Evolutionary conservation across 306 rosid species (phyloP).

Genomic region (Bauhinia variegata): DNA sequence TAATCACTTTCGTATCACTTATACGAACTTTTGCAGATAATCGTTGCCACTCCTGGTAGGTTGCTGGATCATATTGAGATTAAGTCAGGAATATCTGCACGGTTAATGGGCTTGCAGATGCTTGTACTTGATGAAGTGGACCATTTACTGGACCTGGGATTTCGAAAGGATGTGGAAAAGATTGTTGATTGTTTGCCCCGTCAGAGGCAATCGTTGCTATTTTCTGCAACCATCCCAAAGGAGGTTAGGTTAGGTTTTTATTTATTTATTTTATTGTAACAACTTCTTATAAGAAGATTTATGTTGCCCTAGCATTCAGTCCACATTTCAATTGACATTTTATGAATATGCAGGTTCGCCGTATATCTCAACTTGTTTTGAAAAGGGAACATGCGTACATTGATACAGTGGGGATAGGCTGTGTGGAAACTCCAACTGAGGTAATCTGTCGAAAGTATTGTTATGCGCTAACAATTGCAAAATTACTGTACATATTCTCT

Average conservation of each 20-base stretch:
- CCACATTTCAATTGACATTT: conserved; percentile 30
- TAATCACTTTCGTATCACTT: conserved; percentile 23
- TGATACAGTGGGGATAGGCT: conserved; percentile 88
- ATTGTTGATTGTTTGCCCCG: conserved; percentile 96
- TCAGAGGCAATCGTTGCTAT: conserved; percentile 76
- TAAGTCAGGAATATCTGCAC: conserved; percentile 76
- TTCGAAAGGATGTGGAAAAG: conserved; percentile 88
- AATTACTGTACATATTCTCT: conserved; percentile 10
- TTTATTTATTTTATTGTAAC: conserved; percentile 7
- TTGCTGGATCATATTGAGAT: conserved; percentile 91
- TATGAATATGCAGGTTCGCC: conserved; percentile 69
- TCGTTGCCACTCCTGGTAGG: conserved; percentile 97
- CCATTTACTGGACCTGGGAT: conserved; percentile 86
- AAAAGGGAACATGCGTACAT: conserved; percentile 79
- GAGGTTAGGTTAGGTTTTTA: conserved; percentile 62
- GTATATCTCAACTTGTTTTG: conserved; percentile 90
- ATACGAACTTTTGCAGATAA: conserved; percentile 57
- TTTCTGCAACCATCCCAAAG: conserved; percentile 91
- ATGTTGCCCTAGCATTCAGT: conserved; percentile 32
- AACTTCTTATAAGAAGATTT: conserved; percentile 4
- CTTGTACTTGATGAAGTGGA: conserved; percentile 95
- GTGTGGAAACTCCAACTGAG: conserved; percentile 79
- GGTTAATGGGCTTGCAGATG: conserved; percentile 86
- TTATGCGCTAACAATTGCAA: conserved; percentile 14
- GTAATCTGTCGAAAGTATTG: conserved; percentile 45